phyloP scores from a whole-genome alignment of 257 asterid species.

The Nicotiana otophora region DNA sequence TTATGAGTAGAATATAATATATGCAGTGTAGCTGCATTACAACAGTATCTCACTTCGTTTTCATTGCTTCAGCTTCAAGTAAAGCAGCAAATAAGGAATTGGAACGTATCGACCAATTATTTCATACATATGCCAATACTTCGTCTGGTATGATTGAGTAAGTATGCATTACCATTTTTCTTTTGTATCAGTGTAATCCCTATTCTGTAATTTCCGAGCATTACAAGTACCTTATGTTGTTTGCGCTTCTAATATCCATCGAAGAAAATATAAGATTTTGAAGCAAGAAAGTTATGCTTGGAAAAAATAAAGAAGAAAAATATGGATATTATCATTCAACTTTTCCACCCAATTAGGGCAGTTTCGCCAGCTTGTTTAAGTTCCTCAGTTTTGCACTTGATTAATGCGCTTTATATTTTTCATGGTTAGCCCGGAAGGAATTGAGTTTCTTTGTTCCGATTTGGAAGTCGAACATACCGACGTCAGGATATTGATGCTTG shows the following conservation, averaged over 20 bases:
- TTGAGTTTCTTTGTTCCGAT: constrained; percentile 75
- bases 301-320: neutral
- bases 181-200: neutral
- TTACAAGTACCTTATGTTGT: neutral
- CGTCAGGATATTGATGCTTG: constrained; percentile 80
- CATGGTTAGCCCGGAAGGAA: constrained; percentile 68
- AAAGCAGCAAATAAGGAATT: constrained; percentile 61
- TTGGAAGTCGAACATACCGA: constrained; percentile 74
- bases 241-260: neutral
- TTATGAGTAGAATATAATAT: neutral
- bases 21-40: neutral
- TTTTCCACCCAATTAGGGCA: neutral
- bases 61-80: constrained; percentile 49
- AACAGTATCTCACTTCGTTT: neutral
- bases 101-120: constrained; percentile 62
- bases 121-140: constrained; percentile 45
- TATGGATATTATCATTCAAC: neutral
- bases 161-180: constrained; percentile 22
- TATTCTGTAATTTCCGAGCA: neutral
- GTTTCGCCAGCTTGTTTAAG: neutral
- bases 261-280: neutral
- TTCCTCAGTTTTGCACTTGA: neutral
- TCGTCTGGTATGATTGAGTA: constrained; percentile 60
- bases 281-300: neutral
- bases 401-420: constrained; percentile 3